Conservation (phyloP, 2,329 filamentous ascomycete species). For the Fusarium sp. region DNA sequence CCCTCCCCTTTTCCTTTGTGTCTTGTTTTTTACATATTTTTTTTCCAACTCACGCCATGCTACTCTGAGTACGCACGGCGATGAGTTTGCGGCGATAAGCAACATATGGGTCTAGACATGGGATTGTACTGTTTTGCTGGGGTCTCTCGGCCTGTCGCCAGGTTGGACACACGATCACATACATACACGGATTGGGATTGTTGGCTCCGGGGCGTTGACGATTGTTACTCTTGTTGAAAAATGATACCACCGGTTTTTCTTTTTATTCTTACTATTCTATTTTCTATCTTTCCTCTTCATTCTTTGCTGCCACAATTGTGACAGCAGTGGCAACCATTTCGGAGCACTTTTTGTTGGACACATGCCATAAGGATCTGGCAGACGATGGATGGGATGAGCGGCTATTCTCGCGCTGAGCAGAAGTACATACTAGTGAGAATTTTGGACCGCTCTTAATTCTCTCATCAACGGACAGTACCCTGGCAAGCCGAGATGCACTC, state of each 20-base stretch:
- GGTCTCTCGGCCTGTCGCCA: conserved; percentile 37
- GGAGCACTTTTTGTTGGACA: conserved; percentile 4
- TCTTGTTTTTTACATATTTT: not conserved
- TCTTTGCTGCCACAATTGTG: conserved; percentile 7
- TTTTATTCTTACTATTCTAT: conserved; percentile 2
- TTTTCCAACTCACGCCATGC: not conserved
- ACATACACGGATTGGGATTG: conserved; percentile 36
- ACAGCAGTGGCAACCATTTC: not conserved
- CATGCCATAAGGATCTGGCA: conserved; percentile 19
- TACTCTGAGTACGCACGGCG: not conserved
- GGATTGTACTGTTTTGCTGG: conserved; percentile 35
- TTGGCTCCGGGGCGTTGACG: conserved; percentile 38
- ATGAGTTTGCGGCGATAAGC: conserved; percentile 23
- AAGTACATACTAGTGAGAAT: not conserved
- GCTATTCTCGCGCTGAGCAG: not conserved
- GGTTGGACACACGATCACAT: conserved; percentile 38
- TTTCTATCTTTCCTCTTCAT: conserved; percentile 4
- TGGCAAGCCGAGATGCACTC: not conserved
- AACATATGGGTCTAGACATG: conserved; percentile 37
- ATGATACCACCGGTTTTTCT: conserved; percentile 42
- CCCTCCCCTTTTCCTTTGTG: not conserved
- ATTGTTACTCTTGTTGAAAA: conserved; percentile 37
- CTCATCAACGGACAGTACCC: not conserved
- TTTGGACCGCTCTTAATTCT: not conserved
- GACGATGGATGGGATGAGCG: not conserved